A percentile compares a stretch with the other conserved stretches of the same genome.
Conservation (phyloP, 73 alveolate species). For the Tetrahymena thermophila region DNA sequence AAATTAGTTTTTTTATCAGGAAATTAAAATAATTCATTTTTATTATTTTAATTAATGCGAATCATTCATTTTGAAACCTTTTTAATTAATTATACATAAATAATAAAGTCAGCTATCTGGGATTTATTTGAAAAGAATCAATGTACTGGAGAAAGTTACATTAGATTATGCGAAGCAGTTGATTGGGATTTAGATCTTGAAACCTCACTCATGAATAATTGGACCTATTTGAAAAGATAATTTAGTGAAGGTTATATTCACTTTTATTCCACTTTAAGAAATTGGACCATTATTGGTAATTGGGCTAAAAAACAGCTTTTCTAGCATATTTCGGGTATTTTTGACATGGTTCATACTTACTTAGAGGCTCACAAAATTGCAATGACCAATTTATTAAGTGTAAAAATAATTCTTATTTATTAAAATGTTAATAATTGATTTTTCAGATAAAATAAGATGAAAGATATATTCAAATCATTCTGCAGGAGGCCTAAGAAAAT, state of each 20-base stretch:
- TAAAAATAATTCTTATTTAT: not conserved
- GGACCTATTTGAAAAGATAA: conserved; percentile 15
- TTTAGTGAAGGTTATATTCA: conserved; percentile 3
- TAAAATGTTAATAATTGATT: not conserved
- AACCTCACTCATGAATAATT: conserved; percentile 15
- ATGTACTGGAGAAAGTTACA: conserved; percentile 23
- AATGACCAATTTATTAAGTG: not conserved
- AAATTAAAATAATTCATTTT: too few species aligned
- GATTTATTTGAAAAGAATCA: conserved; percentile 26
- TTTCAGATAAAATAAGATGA: not conserved
- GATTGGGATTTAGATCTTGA: conserved; percentile 45
- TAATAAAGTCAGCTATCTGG: not conserved
- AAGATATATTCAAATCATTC: not conserved
- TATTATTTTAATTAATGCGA: not conserved
- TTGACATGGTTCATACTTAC: conserved; percentile 28
- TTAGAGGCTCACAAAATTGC: conserved; percentile 28
- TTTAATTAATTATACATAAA: not conserved
- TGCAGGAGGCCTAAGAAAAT: conserved; percentile 24
- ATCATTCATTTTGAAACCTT: too few species aligned
- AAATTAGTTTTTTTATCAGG: not conserved
- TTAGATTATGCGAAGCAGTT: conserved; percentile 14
- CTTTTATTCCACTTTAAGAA: not conserved
- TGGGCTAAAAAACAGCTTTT: conserved; percentile 14
- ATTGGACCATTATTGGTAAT: conserved; percentile 12
- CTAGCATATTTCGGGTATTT: conserved; percentile 23